A percentile compares a stretch with the other conserved stretches of the same genome.
phyloP scores from a whole-genome alignment of 495 filamentous ascomycete genomes.

The Penicillium manginii region DNA sequence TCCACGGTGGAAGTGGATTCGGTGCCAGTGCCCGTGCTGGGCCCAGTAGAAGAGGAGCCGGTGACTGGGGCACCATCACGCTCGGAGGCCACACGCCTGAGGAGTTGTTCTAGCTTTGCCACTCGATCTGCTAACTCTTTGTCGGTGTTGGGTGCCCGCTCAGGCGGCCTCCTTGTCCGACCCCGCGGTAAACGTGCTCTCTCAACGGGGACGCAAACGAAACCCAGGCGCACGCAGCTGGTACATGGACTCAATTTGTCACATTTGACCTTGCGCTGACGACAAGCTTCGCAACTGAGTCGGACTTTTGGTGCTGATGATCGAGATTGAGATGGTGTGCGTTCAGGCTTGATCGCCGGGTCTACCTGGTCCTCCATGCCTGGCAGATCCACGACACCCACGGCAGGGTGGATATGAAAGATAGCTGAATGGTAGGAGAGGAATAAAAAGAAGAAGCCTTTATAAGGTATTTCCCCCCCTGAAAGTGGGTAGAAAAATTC shows the following conservation, averaged over 20 bases:
- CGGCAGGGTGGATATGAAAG: background rate
- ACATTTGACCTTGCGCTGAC: conserved; percentile 79
- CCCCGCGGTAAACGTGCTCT: conserved; percentile 41
- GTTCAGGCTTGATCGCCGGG: conserved; percentile 13
- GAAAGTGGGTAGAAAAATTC: background rate
- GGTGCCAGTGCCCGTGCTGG: background rate
- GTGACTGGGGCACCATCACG: conserved; percentile 8
- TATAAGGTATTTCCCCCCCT: background rate
- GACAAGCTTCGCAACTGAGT: conserved; percentile 55
- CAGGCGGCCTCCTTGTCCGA: conserved; percentile 43
- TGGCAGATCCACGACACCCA: conserved; percentile 7
- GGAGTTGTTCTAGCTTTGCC: conserved; percentile 35
- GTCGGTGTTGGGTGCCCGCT: conserved; percentile 18
- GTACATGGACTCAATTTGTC: conserved; percentile 73
- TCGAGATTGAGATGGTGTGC: conserved; percentile 19
- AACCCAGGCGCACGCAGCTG: conserved; percentile 64
- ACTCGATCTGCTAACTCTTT: conserved; percentile 32
- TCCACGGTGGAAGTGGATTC: background rate
- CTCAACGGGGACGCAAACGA: conserved; percentile 60
- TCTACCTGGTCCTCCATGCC: conserved; percentile 21
- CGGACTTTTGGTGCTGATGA: conserved; percentile 32
- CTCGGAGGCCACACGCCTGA: conserved; percentile 25
- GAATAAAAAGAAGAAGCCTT: background rate
- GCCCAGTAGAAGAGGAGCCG: background rate
- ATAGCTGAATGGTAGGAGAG: background rate